Percentiles rank a stretch among this genome's conserved stretches.
Evolutionary conservation across 305 asterid genomes (phyloP).

Genomic region (Fraxinus floribunda): DNA sequence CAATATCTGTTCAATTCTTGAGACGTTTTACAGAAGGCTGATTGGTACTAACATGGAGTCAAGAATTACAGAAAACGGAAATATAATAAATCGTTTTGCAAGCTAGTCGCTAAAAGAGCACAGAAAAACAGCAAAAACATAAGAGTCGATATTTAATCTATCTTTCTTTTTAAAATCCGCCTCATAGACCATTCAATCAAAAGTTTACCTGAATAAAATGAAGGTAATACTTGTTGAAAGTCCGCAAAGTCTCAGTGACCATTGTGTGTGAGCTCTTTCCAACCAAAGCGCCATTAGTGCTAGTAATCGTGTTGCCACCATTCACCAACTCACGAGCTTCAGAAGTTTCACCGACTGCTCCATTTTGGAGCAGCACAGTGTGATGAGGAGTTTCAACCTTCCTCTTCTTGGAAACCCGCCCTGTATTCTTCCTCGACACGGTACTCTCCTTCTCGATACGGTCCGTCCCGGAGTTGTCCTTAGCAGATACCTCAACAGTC

Average conservation of each 20-base stretch:
- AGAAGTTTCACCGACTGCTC: neutral
- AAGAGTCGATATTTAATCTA: neutral
- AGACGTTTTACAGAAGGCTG: neutral
- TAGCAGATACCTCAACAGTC: neutral
- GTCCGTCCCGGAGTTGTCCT: neutral
- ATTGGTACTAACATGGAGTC: neutral
- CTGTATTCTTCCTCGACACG: neutral
- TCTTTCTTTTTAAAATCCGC: neutral
- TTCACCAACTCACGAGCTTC: neutral
- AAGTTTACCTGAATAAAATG: constrained; percentile 44
- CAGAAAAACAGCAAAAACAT: neutral
- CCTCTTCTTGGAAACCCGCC: neutral
- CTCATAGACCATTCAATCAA: neutral
- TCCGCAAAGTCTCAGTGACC: constrained; percentile 44
- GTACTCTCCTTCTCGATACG: neutral
- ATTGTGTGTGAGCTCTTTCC: constrained; percentile 23
- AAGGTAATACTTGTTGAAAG: constrained; percentile 43
- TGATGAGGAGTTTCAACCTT: neutral
- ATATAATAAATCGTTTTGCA: neutral
- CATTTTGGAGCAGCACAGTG: neutral
- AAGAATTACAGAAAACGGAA: neutral
- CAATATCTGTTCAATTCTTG: neutral
- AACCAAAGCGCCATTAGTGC: neutral
- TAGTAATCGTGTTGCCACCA: neutral
- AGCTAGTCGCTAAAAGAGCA: neutral